These are phyloP conservation scores for Pseudofabraea citricarpa DNA, from an alignment of 2,329 filamentous ascomycete species.

Conservation along the genomic window DNA sequence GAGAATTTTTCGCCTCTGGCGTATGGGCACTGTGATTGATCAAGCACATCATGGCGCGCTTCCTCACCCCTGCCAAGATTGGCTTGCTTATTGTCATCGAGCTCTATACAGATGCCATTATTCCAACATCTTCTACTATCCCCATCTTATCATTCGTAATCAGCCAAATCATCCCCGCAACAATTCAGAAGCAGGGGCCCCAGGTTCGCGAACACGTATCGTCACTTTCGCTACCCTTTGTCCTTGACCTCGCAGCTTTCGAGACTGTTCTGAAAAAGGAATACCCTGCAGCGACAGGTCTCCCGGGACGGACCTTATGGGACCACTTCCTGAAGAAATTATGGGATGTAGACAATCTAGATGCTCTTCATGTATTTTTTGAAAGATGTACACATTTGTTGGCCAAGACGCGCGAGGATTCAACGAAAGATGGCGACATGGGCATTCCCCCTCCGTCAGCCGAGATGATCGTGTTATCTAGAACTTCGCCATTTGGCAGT, in stretches of 20 bases:
- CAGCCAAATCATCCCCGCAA: slow-evolving; percentile 57
- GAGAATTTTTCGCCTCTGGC: too few species aligned
- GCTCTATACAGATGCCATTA: slow-evolving; percentile 69
- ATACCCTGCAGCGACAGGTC: slow-evolving; percentile 46
- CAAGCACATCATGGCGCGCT: slow-evolving; percentile 71
- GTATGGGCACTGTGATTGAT: too few species aligned
- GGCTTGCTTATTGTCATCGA: slow-evolving; percentile 75
- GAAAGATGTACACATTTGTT: slow-evolving; percentile 52
- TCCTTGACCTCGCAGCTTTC: slow-evolving; percentile 53
- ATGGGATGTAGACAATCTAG: slow-evolving; percentile 78
- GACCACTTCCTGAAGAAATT: slow-evolving; percentile 76
- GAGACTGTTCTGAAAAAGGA: slow-evolving; percentile 47
- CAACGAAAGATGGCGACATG: slow-evolving; percentile 48
- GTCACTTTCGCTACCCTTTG: slow-evolving; percentile 29
- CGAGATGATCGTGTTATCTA: slow-evolving; percentile 57
- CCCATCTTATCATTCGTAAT: slow-evolving; percentile 76
- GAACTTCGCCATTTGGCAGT: slow-evolving; percentile 73
- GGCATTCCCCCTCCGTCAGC: slow-evolving; percentile 42
- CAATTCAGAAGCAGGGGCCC: slow-evolving; percentile 25
- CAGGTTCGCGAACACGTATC: slow-evolving; percentile 5
- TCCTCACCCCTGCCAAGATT: slow-evolving; percentile 84
- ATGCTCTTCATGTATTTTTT: slow-evolving; percentile 77
- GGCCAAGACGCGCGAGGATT: slow-evolving; percentile 56
- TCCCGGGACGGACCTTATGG: slow-evolving; percentile 80
- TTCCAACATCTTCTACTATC: slow-evolving; percentile 67